Evolutionary conservation across 2,329 filamentous ascomycete genomes (phyloP), one percentile per base, ranked within the genome.

Genomic region (Epichloe typhina): DNA sequence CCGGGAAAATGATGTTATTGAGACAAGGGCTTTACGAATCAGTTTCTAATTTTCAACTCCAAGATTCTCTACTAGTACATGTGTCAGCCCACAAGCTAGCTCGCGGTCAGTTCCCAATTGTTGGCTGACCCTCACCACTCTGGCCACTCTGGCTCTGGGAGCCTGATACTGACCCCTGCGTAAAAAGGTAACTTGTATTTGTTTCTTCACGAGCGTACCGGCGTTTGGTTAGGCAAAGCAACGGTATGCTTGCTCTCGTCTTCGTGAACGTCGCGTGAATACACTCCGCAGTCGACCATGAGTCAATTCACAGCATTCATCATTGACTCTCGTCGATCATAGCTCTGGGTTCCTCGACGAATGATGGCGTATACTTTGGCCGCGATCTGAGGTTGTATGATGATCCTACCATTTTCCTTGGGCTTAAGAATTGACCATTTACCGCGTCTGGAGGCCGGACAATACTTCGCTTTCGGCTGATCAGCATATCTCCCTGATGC

Each of bases 341-440:
- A 36, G 4, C 26, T 47, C 35, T 38, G 45, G n/a, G 12, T 38
- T 47, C 13, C 15, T 39, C 42, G n/a, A 17, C 19, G 37, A 43
- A 43, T 23, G 19, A 21, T 21, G 41, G n/a, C 13, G 42, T 15
- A 40, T 11, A 39, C n/a, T 41, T 38, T 6, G 17, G 7, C 13
- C n/a, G 42, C 13, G 35, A 31, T 41, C 36, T 45, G 23, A 15
- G 26, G 38, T 36, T 13, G 33, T 44, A 33, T 11, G 17, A 13
- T 11, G 19, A 33, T 9, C 19, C 21, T 7, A 11, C 39, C 13
- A 19, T 44, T 35, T 44, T 33, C 23, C 39, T 78, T 3, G 86
- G 79, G 8, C 83, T 80, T 3, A 84, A 79, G 61, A 96, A 95
- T 55, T 83, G 82, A 52, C 88, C 88, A 58, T 91, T 84, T 38